A percentile compares a stretch with the other conserved stretches of the same genome.
These are phyloP conservation scores for Camellia granthamiana DNA, from an alignment of 148 eudicot genomes.

Conservation along the genomic window DNA sequence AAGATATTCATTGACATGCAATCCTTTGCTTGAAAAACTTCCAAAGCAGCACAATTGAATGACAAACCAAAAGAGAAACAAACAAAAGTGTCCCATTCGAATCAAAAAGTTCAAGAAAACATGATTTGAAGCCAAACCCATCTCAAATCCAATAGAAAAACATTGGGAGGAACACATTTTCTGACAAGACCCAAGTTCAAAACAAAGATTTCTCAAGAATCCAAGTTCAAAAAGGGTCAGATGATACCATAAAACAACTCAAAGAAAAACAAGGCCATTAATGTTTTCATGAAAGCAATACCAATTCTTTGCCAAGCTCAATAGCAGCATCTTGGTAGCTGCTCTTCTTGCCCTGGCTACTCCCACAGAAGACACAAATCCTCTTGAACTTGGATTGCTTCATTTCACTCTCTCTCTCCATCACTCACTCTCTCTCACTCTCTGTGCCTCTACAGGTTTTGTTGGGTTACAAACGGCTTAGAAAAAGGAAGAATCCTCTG, in stretches of 20 bases:
- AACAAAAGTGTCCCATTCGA: constrained; percentile 13
- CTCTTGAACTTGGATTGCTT: constrained; percentile 71
- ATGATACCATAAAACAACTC: background rate
- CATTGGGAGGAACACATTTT: background rate
- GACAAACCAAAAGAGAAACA: background rate
- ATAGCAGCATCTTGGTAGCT: constrained; percentile 98
- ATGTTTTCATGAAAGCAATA: constrained; percentile 21
- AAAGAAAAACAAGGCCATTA: background rate
- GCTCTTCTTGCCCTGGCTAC: constrained; percentile 92
- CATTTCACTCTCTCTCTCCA: constrained; percentile 68
- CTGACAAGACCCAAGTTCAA: constrained; percentile 14
- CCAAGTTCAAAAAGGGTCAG: background rate
- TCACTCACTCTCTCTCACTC: constrained; percentile 19
- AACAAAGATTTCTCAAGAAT: background rate
- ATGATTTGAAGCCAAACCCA: constrained; percentile 7
- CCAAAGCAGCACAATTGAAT: background rate
- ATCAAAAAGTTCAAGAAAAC: too few relatives aligned
- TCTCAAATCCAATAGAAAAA: constrained; percentile 5
- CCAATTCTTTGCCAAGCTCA: constrained; percentile 94
- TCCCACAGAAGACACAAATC: constrained; percentile 97
- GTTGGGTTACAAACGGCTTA: constrained; percentile 3
- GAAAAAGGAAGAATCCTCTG: constrained; percentile 11
- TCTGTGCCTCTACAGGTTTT: constrained; percentile 6
- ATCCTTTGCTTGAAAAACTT: constrained; percentile 5
- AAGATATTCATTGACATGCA: background rate